Conservation (phyloP, 768 basidiomycete species). For the Trametopsis cervina region DNA sequence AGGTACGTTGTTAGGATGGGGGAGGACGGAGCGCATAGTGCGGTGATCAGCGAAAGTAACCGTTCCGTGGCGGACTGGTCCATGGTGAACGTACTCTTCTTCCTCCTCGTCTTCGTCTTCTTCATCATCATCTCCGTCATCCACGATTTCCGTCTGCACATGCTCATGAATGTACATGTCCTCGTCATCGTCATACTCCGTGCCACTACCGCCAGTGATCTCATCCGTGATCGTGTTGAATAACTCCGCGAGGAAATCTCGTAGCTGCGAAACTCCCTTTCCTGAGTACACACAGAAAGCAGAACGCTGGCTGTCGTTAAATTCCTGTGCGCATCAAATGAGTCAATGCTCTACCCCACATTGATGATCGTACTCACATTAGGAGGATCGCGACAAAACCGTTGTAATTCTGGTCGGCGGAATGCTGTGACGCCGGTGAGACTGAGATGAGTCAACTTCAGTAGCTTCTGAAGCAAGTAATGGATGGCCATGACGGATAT, state of each 20-base stretch:
- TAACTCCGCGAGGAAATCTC: conserved; percentile 69
- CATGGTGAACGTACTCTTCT: conserved; percentile 1
- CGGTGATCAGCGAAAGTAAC: not conserved
- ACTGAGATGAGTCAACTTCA: conserved; percentile 89
- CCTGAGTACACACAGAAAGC: conserved; percentile 98
- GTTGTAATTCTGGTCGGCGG: conserved; percentile 75
- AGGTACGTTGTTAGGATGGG: not conserved
- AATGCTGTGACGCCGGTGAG: conserved; percentile 96
- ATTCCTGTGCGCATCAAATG: conserved; percentile 51
- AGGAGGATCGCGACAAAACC: conserved; percentile 86
- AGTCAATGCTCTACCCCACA: too few relatives aligned
- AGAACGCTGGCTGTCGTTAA: conserved; percentile 80
- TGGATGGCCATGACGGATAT: conserved; percentile 89
- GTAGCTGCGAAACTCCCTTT: conserved; percentile 77
- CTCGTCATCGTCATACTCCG: conserved; percentile 36
- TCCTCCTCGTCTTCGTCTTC: conserved; percentile 14
- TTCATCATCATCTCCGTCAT: conserved; percentile 39
- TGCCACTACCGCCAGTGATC: conserved; percentile 40
- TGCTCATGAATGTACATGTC: conserved; percentile 4
- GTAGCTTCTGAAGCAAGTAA: conserved; percentile 82
- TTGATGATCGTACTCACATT: conserved; percentile 43
- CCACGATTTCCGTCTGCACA: conserved; percentile 24
- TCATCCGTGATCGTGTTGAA: conserved; percentile 71
- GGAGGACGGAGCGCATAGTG: not conserved
- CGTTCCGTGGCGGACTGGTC: not conserved